These are phyloP conservation scores for Ophiosphaerella korrae DNA, from an alignment of 2,329 filamentous ascomycete species.

Conservation along the genomic window DNA sequence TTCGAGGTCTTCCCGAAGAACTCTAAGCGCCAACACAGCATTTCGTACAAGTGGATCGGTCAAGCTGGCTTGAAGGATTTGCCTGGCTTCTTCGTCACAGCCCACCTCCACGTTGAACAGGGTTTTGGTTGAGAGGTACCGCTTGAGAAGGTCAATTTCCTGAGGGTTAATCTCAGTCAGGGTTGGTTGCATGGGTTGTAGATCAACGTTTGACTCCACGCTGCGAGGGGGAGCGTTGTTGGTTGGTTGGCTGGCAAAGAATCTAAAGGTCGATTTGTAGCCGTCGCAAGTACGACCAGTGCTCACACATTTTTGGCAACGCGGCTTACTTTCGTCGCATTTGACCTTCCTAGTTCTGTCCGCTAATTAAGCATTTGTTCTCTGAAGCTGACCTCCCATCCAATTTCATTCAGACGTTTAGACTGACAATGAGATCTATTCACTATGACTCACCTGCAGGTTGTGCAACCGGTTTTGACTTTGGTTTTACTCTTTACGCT, in stretches of 20 bases:
- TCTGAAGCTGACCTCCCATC: background rate
- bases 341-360: conserved; percentile 25
- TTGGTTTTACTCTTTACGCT: conserved; percentile 9
- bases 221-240: background rate
- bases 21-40: conserved; percentile 37
- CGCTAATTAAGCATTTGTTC: conserved; percentile 11
- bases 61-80: conserved; percentile 20
- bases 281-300: conserved; percentile 28
- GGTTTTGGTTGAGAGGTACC: conserved; percentile 26
- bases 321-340: conserved; percentile 27
- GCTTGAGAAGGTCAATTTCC: conserved; percentile 21
- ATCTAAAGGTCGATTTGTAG: conserved; percentile 23
- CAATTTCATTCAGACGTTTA: background rate
- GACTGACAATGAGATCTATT: conserved; percentile 1
- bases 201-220: too few species aligned
- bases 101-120: conserved; percentile 15
- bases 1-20: conserved; percentile 48
- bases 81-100: conserved; percentile 20
- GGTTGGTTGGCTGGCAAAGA: conserved; percentile 9
- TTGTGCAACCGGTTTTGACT: conserved; percentile 22
- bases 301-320: conserved; percentile 20
- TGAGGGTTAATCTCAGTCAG: conserved; percentile 11
- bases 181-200: conserved; percentile 3
- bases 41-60: conserved; percentile 41
- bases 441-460: conserved; percentile 24